Evolutionary conservation across 305 asterid genomes (phyloP).

Genomic region (Vinca major): DNA sequence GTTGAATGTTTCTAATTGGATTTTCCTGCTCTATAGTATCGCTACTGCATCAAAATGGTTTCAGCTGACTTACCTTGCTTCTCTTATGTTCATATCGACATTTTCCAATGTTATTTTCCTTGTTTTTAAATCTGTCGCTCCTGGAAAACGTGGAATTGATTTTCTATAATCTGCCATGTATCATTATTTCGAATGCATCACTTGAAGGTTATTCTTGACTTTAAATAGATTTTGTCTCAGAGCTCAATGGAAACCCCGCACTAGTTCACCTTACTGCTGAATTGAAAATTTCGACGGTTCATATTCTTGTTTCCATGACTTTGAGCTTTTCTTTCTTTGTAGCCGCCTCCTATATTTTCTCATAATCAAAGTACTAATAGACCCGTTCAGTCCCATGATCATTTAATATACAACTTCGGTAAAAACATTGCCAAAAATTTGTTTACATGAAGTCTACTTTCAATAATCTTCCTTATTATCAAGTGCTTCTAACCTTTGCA

Average conservation of each 20-base stretch:
- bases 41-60: not conserved
- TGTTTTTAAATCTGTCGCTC: not conserved
- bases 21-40: not conserved
- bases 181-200: not conserved
- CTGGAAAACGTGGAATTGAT: not conserved
- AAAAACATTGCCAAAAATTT: not conserved
- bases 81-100: not conserved
- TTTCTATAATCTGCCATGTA: no score
- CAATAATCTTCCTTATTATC: no score
- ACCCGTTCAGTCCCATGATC: not conserved
- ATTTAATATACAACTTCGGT: not conserved
- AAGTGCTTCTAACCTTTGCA: no score
- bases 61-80: not conserved
- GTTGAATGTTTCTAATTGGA: not conserved
- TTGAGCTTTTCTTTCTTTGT: not conserved
- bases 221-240: not conserved
- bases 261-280: no score
- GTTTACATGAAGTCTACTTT: not conserved
- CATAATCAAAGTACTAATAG: not conserved
- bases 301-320: not conserved
- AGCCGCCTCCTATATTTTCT: not conserved
- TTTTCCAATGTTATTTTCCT: not conserved
- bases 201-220: not conserved
- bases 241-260: not conserved
- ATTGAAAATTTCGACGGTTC: not conserved